Percentiles rank a stretch among this genome's conserved stretches.
Evolutionary conservation across 257 asterid species (phyloP).

Genomic region (Ilex asprella): DNA sequence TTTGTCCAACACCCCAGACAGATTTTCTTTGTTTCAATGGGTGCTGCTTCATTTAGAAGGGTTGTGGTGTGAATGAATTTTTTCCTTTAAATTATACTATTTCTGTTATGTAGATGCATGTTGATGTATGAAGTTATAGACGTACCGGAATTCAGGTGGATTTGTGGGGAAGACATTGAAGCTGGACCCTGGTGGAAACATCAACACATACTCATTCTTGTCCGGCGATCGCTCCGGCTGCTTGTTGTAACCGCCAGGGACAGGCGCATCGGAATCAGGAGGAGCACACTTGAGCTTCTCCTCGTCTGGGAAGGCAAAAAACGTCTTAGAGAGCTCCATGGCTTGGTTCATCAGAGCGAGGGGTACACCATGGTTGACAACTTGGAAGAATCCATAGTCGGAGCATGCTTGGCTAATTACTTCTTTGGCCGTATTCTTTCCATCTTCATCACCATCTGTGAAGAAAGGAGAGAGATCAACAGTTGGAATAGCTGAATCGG

Average conservation of each 20-base stretch:
- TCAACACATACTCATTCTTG: constrained; percentile 42
- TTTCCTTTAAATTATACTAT: no score
- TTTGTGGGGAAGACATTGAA: constrained; percentile 21
- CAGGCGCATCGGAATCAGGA: constrained; percentile 26
- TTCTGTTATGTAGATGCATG: no score
- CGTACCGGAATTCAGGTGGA: constrained; percentile 26
- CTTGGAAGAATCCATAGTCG: constrained; percentile 44
- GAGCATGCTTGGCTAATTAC: constrained; percentile 28
- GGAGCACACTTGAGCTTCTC: constrained; percentile 29
- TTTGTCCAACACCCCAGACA: no score
- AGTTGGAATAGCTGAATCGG: constrained; percentile 30
- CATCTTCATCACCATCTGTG: constrained; percentile 18
- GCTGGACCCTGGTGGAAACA: constrained; percentile 36
- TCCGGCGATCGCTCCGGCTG: constrained; percentile 37
- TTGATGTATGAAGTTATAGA: constrained; percentile 16
- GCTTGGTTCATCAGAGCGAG: constrained; percentile 31
- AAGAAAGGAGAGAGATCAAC: constrained; percentile 52
- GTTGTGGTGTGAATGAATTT: no score
- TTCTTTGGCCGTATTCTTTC: constrained; percentile 24
- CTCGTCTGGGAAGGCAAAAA: constrained; percentile 29
- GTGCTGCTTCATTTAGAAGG: no score
- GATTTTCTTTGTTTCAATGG: no score
- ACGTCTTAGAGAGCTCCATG: constrained; percentile 28
- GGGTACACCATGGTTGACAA: constrained; percentile 42
- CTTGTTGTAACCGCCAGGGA: constrained; percentile 46